Base-by-base conservation (phyloP, 495 filamentous ascomycete species). In the Lindgomyces ingoldianus region DNA sequence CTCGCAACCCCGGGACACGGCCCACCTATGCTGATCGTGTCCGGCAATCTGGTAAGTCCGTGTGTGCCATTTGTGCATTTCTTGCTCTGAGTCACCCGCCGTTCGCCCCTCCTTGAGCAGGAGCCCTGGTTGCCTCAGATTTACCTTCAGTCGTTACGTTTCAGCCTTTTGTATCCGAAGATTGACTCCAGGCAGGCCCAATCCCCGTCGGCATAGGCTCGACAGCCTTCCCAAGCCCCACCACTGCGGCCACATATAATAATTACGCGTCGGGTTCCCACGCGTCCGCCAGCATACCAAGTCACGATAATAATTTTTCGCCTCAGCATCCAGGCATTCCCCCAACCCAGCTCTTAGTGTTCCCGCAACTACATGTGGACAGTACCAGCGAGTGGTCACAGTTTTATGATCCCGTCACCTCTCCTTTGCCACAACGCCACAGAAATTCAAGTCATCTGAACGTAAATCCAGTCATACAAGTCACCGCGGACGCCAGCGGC, bases 381-480 rank as follows among this genome's bases (percentile, higher is more conserved):
- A 49, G 24, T 42, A 16, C 27, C 30, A 25, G 39, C 52, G 25
- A 50, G 14, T 12, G 42, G 57, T 69, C 60, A 61, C 42, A 39
- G 44, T 30, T 49, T n/a, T 12, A 14, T 22, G 29, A 42, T 54
- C 44, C 29, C n/a, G 50, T 45, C 26, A 44, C 61, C 19, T 19
- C 53, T 25, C 12, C 51, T 61, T 70, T 70, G 67, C 67, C 67
- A 70, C 67, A 62, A n/a, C 24, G 51, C 39, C 36, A 39, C 33
- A 39, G 39, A 22, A 55, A 24, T 12, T 14, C 42, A 19, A 29
- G 62, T 70, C 67, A 65, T 65, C 62, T 70, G 67, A 62, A 62
- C 46, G 41, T 44, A 11, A 36, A 27, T 50, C 62, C 62, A 6
- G 36, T 21, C 36, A 62, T 70, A 44, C 46, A 45, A 65, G 51